Evolutionary conservation across 805 yeast genomes (phyloP), one percentile per base, ranked within the genome.

Genomic region (Starmerella sp.): DNA sequence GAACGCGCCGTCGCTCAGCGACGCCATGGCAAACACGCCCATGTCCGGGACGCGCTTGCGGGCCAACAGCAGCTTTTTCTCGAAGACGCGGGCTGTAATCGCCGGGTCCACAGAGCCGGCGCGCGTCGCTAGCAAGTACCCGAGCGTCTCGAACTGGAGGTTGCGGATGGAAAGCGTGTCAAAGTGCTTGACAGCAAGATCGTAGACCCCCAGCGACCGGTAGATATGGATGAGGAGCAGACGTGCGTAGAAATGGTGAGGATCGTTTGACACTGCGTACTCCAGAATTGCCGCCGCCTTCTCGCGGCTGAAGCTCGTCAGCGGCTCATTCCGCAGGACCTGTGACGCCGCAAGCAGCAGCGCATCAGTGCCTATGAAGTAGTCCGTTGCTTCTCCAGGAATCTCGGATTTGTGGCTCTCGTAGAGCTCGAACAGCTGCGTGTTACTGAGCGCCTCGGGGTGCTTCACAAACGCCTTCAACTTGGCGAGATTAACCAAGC

Each of bases 171-270:
- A 78, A 51, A 90, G 67, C 1, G 72, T 64, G 14, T 75, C 67
- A 66, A 77, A 88, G 47, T 80, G 77, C n/a, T 67, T 65, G 36
- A 67, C 61, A 0, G 90, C 83, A 43, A 73, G 66, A 1, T 76
- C 65, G 35, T 73, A 73, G 9, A 80, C 71, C 49, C 88, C 88
- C 8, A 87, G 63, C 17, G 74, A 64, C 14, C 77, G 72, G 67
- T 84, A 86, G 3, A 87, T 65, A 34, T 79, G 75, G 49, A 85
- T 75, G 37, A 89, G 71, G 90, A 93, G 86, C 8, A 86, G 68
- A 53, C 81, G 75, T 22, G 86, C 70, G 62, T 81, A 82, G 65
- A 81, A 86, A 64, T 90, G 90, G 58, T 82, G 80, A n/a, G 77
- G 76, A 65, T 89, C 95, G 8, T 69, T 65, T 8, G 62, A 47